A percentile compares a stretch with the other conserved stretches of the same genome.
These are phyloP conservation scores for Cornus suecica DNA, from an alignment of 148 eudicot species.

Conservation along the genomic window DNA sequence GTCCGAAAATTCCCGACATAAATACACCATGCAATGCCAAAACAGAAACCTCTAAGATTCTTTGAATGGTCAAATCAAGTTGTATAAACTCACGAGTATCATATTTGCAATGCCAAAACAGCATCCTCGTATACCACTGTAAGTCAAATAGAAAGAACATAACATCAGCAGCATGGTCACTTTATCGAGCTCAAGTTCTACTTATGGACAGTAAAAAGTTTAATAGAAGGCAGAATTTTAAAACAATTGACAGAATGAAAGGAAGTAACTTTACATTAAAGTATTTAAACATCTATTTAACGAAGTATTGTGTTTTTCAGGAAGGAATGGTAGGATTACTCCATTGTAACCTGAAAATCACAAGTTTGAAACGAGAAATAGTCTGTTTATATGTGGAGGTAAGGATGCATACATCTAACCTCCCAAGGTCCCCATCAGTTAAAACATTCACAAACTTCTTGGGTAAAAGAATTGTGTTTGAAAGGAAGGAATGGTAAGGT, in stretches of 20 bases:
- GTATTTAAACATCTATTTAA: not conserved
- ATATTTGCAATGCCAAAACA: conserved; percentile 93
- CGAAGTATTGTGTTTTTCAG: not conserved
- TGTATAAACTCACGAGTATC: conserved; percentile 80
- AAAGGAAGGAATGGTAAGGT: not conserved
- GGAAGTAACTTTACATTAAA: not conserved
- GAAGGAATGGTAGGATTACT: too few relatives aligned
- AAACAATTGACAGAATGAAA: not conserved
- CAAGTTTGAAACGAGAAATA: too few relatives aligned
- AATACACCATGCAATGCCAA: not conserved
- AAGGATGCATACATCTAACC: too few relatives aligned
- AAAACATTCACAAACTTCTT: too few relatives aligned
- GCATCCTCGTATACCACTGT: conserved; percentile 92
- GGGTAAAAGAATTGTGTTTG: not conserved
- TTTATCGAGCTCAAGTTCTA: conserved; percentile 8
- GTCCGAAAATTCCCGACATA: not conserved
- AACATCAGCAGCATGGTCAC: conserved; percentile 21
- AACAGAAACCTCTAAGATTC: not conserved
- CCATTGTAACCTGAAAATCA: too few relatives aligned
- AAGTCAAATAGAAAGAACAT: conserved; percentile 28
- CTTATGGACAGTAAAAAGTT: not conserved
- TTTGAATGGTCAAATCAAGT: not conserved
- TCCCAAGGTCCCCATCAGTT: too few relatives aligned
- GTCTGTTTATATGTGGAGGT: too few relatives aligned
- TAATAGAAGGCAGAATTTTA: not conserved